Conservation (phyloP, 2,329 filamentous ascomycete species). For the Plectosphaerella sp. region DNA sequence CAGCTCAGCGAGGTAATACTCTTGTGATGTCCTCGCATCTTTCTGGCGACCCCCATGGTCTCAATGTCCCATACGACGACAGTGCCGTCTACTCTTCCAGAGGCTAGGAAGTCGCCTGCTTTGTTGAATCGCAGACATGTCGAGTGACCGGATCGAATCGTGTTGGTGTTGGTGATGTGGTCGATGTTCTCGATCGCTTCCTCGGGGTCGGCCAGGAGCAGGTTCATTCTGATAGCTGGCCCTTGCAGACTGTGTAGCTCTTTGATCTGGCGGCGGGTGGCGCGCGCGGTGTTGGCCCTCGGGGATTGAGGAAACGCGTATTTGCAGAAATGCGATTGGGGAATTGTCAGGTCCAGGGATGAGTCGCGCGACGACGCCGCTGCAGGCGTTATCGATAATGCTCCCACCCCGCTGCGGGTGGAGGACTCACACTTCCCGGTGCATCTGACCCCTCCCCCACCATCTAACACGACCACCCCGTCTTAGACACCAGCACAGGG, state of each 20-base stretch:
- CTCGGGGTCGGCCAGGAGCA: slow-evolving; percentile 53
- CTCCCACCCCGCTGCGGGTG: neutral
- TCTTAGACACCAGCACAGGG: neutral
- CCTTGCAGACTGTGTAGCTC: neutral
- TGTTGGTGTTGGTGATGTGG: slow-evolving; percentile 66
- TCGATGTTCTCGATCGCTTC: slow-evolving; percentile 13
- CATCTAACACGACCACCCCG: slow-evolving; percentile 4
- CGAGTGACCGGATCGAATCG: slow-evolving; percentile 68
- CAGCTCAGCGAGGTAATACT: slow-evolving; percentile 94
- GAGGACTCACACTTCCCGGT: neutral
- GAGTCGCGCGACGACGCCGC: too few species aligned
- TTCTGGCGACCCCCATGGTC: slow-evolving; percentile 93
- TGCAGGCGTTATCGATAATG: neutral
- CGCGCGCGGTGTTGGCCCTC: too few species aligned
- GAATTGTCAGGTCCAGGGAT: too few species aligned
- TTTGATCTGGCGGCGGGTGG: too few species aligned
- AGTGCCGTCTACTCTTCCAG: slow-evolving; percentile 88
- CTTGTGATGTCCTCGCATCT: slow-evolving; percentile 86
- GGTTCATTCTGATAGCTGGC: slow-evolving; percentile 41
- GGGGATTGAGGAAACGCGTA: too few species aligned
- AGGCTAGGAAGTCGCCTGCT: slow-evolving; percentile 89
- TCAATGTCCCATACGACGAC: slow-evolving; percentile 97
- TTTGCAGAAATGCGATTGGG: too few species aligned
- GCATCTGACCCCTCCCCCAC: slow-evolving; percentile 11
- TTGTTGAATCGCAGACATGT: slow-evolving; percentile 82